Evolutionary conservation across 345 rosid genomes (phyloP).

Genomic region (Nephelium lappaceum): DNA sequence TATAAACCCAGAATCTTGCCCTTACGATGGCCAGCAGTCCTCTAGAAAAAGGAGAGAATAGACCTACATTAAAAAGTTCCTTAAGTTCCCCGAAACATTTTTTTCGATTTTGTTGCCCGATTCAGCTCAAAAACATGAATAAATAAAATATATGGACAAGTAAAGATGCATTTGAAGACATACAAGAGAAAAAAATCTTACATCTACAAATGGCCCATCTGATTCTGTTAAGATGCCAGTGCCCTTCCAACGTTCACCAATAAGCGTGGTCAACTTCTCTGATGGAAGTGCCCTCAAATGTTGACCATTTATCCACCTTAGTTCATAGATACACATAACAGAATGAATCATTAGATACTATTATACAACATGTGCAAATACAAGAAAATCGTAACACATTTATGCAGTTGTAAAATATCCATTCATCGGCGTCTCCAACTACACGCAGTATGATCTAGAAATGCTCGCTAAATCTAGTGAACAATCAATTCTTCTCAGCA

Average conservation of each 20-base stretch:
- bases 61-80: neutral
- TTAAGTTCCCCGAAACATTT: neutral
- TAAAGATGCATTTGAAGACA: neutral
- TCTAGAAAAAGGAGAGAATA: conserved; percentile 6
- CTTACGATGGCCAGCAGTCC: neutral
- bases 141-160: neutral
- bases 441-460: neutral
- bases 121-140: neutral
- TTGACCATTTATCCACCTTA: conserved; percentile 99
- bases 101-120: neutral
- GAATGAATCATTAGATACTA: conserved; percentile 24
- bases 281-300: conserved; percentile 70
- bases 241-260: conserved; percentile 88
- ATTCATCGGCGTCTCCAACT: conserved; percentile 4
- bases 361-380: neutral
- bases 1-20: neutral
- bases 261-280: conserved; percentile 58
- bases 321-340: conserved; percentile 13
- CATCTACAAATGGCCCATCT: conserved; percentile 69
- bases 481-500: conserved; percentile 3
- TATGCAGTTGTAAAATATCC: neutral
- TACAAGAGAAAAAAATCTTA: conserved; percentile 32
- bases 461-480: conserved; percentile 9
- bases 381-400: conserved; percentile 14
- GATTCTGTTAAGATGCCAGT: conserved; percentile 62